Evolutionary conservation across 2,329 filamentous ascomycete genomes (phyloP).

Genomic region (Claviceps pazoutovae): DNA sequence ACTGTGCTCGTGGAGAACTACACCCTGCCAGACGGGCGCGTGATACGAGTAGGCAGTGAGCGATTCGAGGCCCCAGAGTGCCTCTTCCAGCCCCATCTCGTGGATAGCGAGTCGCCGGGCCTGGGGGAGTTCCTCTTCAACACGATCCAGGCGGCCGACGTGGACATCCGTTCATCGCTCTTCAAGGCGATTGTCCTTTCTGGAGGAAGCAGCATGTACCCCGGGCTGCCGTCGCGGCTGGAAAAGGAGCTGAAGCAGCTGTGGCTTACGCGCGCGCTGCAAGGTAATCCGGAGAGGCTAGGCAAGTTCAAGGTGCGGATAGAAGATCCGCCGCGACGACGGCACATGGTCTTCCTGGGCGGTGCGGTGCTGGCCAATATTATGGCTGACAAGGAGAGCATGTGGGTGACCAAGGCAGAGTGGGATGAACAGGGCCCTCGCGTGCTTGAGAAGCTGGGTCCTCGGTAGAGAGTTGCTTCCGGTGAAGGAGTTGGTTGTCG

Average conservation of each 20-base stretch:
- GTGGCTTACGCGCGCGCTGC: constrained; percentile 84
- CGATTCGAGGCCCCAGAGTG: constrained; percentile 97
- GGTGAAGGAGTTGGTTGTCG: no score
- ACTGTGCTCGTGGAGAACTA: constrained; percentile 96
- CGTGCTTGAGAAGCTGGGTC: constrained; percentile 82
- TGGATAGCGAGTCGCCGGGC: constrained; percentile 93
- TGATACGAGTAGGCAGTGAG: constrained; percentile 92
- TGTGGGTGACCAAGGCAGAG: constrained; percentile 97
- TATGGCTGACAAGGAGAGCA: constrained; percentile 96
- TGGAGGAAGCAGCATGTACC: constrained; percentile 98
- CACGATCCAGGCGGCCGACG: constrained; percentile 90
- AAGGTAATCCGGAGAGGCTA: constrained; percentile 82
- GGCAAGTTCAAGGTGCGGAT: constrained; percentile 99
- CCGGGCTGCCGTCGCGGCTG: constrained; percentile 79
- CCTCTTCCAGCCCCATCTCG: constrained; percentile 93
- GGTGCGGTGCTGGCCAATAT: constrained; percentile 95
- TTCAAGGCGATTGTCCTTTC: constrained; percentile 97
- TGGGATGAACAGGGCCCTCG: constrained; percentile 87
- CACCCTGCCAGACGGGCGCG: constrained; percentile 88
- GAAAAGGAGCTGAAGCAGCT: constrained; percentile 99
- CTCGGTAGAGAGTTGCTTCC: constrained; percentile 39
- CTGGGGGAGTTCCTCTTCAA: constrained; percentile 98
- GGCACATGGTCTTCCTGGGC: constrained; percentile 99
- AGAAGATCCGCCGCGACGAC: constrained; percentile 86
- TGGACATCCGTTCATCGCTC: constrained; percentile 83